Evolutionary conservation across 2,329 filamentous ascomycete genomes (phyloP), one percentile per base, ranked within the genome.

Genomic region (Phialophora expanda): DNA sequence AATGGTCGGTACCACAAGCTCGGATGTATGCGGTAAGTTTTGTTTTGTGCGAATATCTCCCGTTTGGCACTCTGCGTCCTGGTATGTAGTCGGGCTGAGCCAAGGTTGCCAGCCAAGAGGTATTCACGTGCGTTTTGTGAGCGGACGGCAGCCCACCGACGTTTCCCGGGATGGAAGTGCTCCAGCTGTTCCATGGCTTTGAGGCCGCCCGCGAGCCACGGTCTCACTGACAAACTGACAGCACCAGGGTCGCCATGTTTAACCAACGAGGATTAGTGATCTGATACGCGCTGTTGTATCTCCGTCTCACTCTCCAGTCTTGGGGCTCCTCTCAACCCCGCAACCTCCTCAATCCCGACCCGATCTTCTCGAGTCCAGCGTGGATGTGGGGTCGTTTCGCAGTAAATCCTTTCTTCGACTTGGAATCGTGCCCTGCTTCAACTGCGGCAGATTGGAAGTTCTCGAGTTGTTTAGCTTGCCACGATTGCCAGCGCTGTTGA

Each of bases 391-490:
- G 65, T 56, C 67, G 62, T 30, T 66, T 67, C 20, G 67, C 58
- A n/a, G 66, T 66, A 53, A 66, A 67, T 4, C 64, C 51, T 30
- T 55, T 54, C n/a, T 28, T 48, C 6, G 58, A 62, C 24, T 54
- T 60, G 44, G 46, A 28, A 12, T 61, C 28, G 24, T 41, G 34
- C 17, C 30, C 61, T 44, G 63, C 28, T 50, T 59, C 56, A 30
- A 50, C 28, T 7, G 68, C 64, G 1, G 66, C 64, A 22, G 50
- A 56, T 20, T 64, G 64, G 46, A 64, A 70, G 17, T 26, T 44
- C 20, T 65, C 64, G 24, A 70, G 60, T 56, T 70, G 66, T 56
- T 67, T 65, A 20, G 61, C 41, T 50, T 70, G 68, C 68, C 66
- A 69, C n/a, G 51, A 32, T 12, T 59, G n/a, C 66, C 66, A 70